Evolutionary conservation across 805 yeast genomes (phyloP).

Genomic region (Clavispora vitiphila): DNA sequence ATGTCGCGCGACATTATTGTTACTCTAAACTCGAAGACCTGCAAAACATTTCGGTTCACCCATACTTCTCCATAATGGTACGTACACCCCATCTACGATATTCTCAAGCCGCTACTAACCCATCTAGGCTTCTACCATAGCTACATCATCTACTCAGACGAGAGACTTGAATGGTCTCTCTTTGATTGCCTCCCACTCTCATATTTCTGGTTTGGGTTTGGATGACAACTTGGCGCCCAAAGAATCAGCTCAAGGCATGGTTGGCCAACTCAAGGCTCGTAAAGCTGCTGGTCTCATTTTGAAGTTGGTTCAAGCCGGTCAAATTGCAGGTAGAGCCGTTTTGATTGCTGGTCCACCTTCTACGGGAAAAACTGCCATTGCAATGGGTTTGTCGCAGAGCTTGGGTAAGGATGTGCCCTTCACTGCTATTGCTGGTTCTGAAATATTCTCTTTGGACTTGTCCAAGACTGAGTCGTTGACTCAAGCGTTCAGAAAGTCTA

Average conservation of each 20-base stretch:
- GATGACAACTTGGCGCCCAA: conserved; percentile 87
- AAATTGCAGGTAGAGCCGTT: conserved; percentile 95
- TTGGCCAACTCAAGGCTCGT: conserved; percentile 92
- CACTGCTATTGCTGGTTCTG: conserved; percentile 92
- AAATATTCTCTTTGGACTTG: conserved; percentile 84
- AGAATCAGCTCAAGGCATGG: conserved; percentile 85
- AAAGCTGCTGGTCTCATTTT: conserved; percentile 93
- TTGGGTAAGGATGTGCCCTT: conserved; percentile 83
- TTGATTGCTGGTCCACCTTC: conserved; percentile 97
- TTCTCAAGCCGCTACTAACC: conserved; percentile 8
- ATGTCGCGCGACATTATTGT: conserved; percentile 5
- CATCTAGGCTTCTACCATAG: conserved; percentile 10
- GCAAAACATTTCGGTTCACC: conserved; percentile 1
- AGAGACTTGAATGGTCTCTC: conserved; percentile 47
- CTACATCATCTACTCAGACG: conserved; percentile 19
- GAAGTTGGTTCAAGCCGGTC: conserved; percentile 89
- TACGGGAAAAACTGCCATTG: conserved; percentile 97
- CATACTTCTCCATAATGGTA: conserved; percentile 1
- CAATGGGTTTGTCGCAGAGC: conserved; percentile 83
- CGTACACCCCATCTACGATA: not conserved
- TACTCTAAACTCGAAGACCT: conserved; percentile 1
- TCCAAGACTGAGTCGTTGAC: conserved; percentile 95
- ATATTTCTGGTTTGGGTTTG: conserved; percentile 93
- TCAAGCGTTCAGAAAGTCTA: conserved; percentile 93
- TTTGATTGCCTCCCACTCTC: conserved; percentile 95